Evolutionary conservation across 1,284 basidiomycete genomes (phyloP).

Genomic region (Porphyrellus sp.): DNA sequence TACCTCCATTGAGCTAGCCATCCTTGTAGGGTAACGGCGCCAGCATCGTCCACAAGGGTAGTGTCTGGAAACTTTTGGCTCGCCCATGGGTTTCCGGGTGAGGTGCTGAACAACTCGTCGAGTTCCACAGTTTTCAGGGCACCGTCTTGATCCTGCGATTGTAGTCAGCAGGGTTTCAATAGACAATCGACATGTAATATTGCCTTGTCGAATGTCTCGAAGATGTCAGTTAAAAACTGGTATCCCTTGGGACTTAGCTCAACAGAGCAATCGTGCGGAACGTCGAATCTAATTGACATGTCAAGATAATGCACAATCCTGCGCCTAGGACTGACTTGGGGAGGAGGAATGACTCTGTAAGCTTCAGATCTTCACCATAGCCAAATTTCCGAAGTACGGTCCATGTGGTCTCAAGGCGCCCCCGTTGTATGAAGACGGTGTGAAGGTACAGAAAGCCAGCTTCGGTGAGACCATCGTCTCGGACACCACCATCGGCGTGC

Average conservation of each 20-base stretch:
- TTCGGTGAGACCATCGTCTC: constrained; percentile 82
- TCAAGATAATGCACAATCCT: constrained; percentile 11
- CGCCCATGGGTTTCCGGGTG: constrained; percentile 92
- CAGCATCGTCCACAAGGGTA: constrained; percentile 86
- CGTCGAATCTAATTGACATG: constrained; percentile 69
- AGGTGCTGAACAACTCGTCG: constrained; percentile 87
- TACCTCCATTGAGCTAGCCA: constrained; percentile 99
- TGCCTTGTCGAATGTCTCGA: constrained; percentile 94
- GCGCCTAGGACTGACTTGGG: constrained; percentile 61
- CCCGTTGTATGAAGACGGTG: constrained; percentile 96
- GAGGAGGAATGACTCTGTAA: constrained; percentile 84
- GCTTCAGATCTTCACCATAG: constrained; percentile 89
- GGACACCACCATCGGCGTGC: constrained; percentile 66
- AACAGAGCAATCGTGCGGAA: constrained; percentile 90
- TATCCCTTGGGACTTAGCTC: constrained; percentile 93
- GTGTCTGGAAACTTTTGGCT: constrained; percentile 86
- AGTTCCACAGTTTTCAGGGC: constrained; percentile 86
- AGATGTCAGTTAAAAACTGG: constrained; percentile 96
- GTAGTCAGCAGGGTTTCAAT: background rate
- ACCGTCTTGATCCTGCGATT: constrained; percentile 85
- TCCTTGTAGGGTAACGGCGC: constrained; percentile 91
- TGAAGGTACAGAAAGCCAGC: constrained; percentile 93
- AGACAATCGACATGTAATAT: constrained; percentile 8
- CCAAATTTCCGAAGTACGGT: constrained; percentile 93
- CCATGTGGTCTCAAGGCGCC: constrained; percentile 97